Conservation (phyloP, 345 rosid genomes). For the Excoecaria agallocha region DNA sequence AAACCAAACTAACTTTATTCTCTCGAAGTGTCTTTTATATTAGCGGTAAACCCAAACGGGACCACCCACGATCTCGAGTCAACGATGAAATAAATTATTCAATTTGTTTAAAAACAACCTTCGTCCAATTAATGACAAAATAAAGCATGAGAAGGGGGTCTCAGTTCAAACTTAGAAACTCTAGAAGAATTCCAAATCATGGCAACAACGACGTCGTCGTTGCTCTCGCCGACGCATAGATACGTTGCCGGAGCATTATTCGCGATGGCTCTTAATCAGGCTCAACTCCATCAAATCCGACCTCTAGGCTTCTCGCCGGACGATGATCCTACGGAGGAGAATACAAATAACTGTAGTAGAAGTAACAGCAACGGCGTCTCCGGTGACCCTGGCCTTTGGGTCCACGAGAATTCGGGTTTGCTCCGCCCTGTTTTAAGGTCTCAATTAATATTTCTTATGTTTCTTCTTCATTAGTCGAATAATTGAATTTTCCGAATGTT, state of each 20-base stretch:
- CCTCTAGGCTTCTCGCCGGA: conserved; percentile 49
- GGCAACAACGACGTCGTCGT: conserved; percentile 43
- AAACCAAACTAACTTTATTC: too few species aligned
- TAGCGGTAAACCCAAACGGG: too few species aligned
- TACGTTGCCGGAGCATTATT: conserved; percentile 81
- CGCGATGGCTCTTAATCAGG: conserved; percentile 78
- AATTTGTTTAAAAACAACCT: too few species aligned
- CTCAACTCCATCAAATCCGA: conserved; percentile 78
- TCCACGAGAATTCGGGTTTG: conserved; percentile 64
- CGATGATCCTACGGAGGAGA: conserved; percentile 30
- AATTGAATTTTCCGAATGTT: neutral
- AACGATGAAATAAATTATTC: too few species aligned
- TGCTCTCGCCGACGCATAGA: conserved; percentile 62
- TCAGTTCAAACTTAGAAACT: neutral
- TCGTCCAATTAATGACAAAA: too few species aligned
- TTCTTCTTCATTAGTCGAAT: neutral
- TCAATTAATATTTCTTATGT: neutral
- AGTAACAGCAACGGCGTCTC: conserved; percentile 61
- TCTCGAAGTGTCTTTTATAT: too few species aligned
- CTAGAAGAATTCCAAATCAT: neutral
- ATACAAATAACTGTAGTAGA: conserved; percentile 40
- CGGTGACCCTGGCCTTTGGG: conserved; percentile 81
- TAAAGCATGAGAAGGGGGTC: neutral
- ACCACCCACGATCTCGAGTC: too few species aligned
- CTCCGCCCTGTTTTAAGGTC: conserved; percentile 89